These are phyloP conservation scores for Xylaria venustula DNA, from an alignment of 495 filamentous ascomycete species.

Conservation along the genomic window DNA sequence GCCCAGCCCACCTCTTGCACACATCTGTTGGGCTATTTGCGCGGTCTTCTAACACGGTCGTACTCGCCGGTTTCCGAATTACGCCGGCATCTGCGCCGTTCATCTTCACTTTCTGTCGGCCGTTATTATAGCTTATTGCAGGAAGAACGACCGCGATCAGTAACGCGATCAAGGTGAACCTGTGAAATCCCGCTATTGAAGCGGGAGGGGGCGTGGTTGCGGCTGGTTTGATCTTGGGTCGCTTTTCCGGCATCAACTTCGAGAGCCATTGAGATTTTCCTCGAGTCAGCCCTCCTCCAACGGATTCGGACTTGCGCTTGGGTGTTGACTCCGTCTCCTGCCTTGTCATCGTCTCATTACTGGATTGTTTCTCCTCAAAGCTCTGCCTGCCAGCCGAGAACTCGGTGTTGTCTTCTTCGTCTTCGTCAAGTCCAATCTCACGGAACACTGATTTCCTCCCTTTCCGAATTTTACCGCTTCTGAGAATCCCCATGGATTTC, in stretches of 20 bases:
- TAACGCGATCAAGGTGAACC: conserved; percentile 48
- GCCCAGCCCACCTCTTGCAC: conserved; percentile 68
- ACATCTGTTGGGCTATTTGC: conserved; percentile 51
- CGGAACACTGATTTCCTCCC: conserved; percentile 44
- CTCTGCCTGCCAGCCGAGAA: neutral
- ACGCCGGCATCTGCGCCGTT: conserved; percentile 47
- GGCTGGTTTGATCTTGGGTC: conserved; percentile 40
- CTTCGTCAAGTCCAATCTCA: conserved; percentile 44
- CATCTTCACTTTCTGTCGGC: conserved; percentile 32
- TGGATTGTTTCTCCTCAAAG: conserved; percentile 23
- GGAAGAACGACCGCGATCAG: conserved; percentile 54
- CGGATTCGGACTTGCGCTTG: conserved; percentile 12
- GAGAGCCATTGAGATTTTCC: conserved; percentile 35
- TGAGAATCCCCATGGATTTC: conserved; percentile 26
- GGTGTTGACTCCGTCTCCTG: conserved; percentile 17
- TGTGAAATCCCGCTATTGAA: conserved; percentile 35
- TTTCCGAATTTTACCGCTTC: conserved; percentile 35
- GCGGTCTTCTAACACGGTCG: conserved; percentile 34
- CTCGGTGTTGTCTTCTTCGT: conserved; percentile 18
- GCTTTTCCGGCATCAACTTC: conserved; percentile 31
- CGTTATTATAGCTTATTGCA: conserved; percentile 41
- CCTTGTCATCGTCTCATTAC: conserved; percentile 19
- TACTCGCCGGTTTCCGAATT: conserved; percentile 26
- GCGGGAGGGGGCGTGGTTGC: conserved; percentile 42
- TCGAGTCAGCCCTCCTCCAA: conserved; percentile 6